Conservation (phyloP, 306 rosid genomes). For the Vigna unguiculata region DNA sequence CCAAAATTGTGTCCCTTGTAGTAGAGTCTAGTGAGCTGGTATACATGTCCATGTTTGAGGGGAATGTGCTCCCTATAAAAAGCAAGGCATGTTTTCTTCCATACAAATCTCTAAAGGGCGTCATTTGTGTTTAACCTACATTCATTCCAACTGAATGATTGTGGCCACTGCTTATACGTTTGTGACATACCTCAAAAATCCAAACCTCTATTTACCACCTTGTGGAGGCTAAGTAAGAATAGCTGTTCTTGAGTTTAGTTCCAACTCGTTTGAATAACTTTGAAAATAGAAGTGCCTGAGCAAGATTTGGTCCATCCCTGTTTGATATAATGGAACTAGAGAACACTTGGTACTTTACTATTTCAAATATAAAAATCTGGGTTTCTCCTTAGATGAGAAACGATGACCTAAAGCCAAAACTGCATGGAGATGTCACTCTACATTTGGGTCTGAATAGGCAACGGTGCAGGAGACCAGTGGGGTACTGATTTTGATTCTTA, state of each 20-base stretch:
- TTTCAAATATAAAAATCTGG: background rate
- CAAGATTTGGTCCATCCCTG: background rate
- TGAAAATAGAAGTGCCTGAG: background rate
- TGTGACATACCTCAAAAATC: background rate
- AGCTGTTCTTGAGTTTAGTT: background rate
- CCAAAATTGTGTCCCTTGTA: conserved; percentile 14
- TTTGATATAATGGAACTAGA: background rate
- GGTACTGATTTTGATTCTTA: background rate
- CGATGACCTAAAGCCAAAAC: background rate
- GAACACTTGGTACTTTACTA: background rate
- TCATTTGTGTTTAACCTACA: background rate
- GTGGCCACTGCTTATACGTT: conserved; percentile 16
- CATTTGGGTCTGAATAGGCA: background rate
- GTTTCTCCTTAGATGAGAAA: background rate
- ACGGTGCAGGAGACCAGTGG: background rate
- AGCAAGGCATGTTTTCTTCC: background rate
- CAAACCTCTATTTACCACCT: background rate
- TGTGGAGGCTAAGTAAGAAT: background rate
- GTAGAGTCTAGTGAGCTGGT: background rate
- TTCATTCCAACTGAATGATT: background rate
- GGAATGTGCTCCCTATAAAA: background rate
- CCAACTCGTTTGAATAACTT: background rate
- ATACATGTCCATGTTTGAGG: background rate
- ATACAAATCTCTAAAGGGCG: background rate
- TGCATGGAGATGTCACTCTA: background rate